Evolutionary conservation across 163 green algal genomes (phyloP), one percentile per base, ranked within the genome.

Genomic region (Scenedesmus sp.): DNA sequence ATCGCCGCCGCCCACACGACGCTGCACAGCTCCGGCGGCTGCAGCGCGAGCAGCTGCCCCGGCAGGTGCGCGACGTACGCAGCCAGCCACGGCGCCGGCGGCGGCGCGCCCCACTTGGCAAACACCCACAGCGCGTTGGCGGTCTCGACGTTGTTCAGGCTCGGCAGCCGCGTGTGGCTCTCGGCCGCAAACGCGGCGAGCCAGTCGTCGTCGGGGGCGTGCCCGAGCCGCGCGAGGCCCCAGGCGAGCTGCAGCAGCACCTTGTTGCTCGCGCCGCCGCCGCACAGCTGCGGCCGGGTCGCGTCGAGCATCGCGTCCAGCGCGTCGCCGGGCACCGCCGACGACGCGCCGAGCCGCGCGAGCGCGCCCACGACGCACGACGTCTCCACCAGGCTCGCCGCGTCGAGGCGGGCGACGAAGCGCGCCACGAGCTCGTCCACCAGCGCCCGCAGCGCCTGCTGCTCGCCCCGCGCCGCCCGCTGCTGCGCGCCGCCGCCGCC

Each of bases 1-100:
- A 82, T 75, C 0, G 72, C 65, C 1, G 73, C 48, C 1, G 71
- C 64, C 80, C 80, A 85, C 11, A 57, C 26, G 44, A 81, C 62
- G 20, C 60, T 79, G 57, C 57, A 70, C 17, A 83, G 58, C 65
- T 63, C 65, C 5, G 57, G 45, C 0, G 76, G 64, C 50, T 56
- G 45, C 44, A 83, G 36, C 18, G 31, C 20, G n/a, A 74, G 33
- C 36, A 75, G 47, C 36, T 67, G 62, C 0, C n/a, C 29, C 15
- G 62, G 48, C 20, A 80, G 39, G 20, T 51, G 42, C 4, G 20
- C 54, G 9, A 58, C 18, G 74, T 51, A 81, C 7, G 53, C 20
- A 2, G 47, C 9, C 1, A 70, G 29, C 63, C 58, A 70, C 22
- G 10, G 3, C 14, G 74, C 34, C 0, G 70, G 22, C 26, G 50